Base-by-base conservation (phyloP, 331 rosid species). In the Saraca asoca region DNA sequence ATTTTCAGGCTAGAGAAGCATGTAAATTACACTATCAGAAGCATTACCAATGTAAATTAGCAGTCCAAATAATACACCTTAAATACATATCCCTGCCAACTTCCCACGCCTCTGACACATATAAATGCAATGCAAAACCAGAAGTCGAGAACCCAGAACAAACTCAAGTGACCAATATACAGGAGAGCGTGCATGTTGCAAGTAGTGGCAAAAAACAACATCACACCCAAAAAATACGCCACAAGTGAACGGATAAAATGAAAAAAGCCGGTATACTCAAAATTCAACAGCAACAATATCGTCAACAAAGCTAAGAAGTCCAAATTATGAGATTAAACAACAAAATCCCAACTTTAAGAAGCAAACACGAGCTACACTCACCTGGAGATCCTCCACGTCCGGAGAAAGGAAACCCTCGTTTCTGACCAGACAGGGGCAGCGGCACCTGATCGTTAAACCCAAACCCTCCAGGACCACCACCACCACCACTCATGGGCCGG, bases 351-450 rank as follows among this genome's bases (percentile, higher is more conserved):
- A 2, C 15, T 62, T 62, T 7, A 62, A 14, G 7, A 49, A 34
- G 12, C 58, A 64, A 35, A 34, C 37, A 20, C 37, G 13, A 51
- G 56, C 7, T 53, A 11, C 18, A 46, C 78, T 49, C 37, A 92
- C 96, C 98, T 8, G 95, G 98, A 17, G 95, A 92, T 34, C 78
- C 75, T 34, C 82, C 92, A 0, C 84, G 85, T 33, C 75, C 85
- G 17, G 84, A 75, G 78, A 75, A 79, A 50, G 94, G 81, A 71
- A 78, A 80, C 50, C 85, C 93, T 45, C 98, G 89, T 72, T 92
- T 92, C 80, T 85, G 98, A 12, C 98, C 89, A 2, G 84, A 76
- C 33, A 89, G 68, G 6, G 76, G 85, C 1, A 79, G 84, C 1
- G 81, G 85, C 7, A 77, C 71, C 33, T 72, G 88, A 64, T 53